Evolutionary conservation across 768 basidiomycete species (phyloP), one percentile per base, ranked within the genome.

Genomic region (Mycena metata): DNA sequence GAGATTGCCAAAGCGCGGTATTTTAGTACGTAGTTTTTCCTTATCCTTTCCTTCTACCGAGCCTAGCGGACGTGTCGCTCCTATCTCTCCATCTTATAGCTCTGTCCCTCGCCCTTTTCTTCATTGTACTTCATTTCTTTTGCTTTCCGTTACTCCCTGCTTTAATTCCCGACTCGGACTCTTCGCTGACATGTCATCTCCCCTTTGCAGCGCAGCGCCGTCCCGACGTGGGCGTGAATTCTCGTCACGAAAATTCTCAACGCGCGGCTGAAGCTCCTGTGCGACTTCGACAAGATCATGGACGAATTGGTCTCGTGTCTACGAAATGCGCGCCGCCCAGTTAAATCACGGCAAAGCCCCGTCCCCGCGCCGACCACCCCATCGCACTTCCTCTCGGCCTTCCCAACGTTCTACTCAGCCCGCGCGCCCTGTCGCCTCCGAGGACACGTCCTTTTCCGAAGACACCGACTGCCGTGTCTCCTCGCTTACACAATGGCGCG

Each of bases 1-100:
- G 89, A 87, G 69, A 91, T 94, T 94, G 76, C 92, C 92, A 39
- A 93, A 91, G 78, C 87, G 92, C 73, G 90, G 90, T 45, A 86
- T 92, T 68, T 78, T 92, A 62, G 90, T 90, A 80, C 69, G 81
- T 73, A 5, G 16, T 43, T 23, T 60, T 63, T 12, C 13, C 30
- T 60, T 71, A n/a, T 73, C 60, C 72, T 63, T 74, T 50, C 43
- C 46, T 71, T 55, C 66, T 61, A 64, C 60, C 60, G 58, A 19
- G 15, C 45, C 69, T 41, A 68, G 39, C 64, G 71, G 55, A 60
- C 57, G 60, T 64, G 49, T 36, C 36, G 7, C 50, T 43, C 64
- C 24, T 42, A 26, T 45, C 24, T 56, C 35, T 55, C 50, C 70
- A 24, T 42, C 17, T 19, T 50, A 4, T 15, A 12, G 33, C 24